These are phyloP conservation scores for Calendula officinalis DNA, from an alignment of 129 eudicot species.

Conservation along the genomic window DNA sequence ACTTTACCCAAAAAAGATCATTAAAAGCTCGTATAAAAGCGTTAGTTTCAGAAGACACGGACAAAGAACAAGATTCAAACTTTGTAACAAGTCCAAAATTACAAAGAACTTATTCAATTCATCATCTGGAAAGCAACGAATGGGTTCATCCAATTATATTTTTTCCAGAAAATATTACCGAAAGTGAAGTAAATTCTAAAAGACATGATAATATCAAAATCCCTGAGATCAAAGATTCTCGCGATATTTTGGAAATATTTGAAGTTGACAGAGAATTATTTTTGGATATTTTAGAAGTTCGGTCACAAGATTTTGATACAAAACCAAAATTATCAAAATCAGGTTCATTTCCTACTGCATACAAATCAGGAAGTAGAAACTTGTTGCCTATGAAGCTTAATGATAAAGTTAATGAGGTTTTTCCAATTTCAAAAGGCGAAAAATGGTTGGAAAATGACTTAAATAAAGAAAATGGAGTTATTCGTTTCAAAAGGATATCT, in stretches of 20 bases:
- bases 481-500: conserved; percentile 40
- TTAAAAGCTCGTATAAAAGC: conserved; percentile 60
- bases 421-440: conserved; percentile 36
- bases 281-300: conserved; percentile 31
- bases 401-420: conserved; percentile 60
- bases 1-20: conserved; percentile 40
- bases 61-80: conserved; percentile 21
- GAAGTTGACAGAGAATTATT: conserved; percentile 53
- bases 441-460: conserved; percentile 17
- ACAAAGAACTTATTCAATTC: conserved; percentile 54
- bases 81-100: conserved; percentile 33
- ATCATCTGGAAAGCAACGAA: conserved; percentile 53
- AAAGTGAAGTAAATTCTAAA: conserved; percentile 18
- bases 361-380: conserved; percentile 25
- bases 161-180: conserved; percentile 29
- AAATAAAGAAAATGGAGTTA: background rate
- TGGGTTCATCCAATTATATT: conserved; percentile 47
- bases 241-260: conserved; percentile 52
- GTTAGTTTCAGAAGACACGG: conserved; percentile 42
- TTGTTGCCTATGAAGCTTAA: conserved; percentile 57
- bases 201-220: conserved; percentile 16
- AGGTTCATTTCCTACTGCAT: conserved; percentile 65
- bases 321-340: conserved; percentile 54
- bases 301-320: conserved; percentile 17
- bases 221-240: conserved; percentile 25